A percentile compares a stretch with the other conserved stretches of the same genome.
These are phyloP conservation scores for Parastagonospora avenae DNA, from an alignment of 2,329 filamentous ascomycete species.

Conservation along the genomic window DNA sequence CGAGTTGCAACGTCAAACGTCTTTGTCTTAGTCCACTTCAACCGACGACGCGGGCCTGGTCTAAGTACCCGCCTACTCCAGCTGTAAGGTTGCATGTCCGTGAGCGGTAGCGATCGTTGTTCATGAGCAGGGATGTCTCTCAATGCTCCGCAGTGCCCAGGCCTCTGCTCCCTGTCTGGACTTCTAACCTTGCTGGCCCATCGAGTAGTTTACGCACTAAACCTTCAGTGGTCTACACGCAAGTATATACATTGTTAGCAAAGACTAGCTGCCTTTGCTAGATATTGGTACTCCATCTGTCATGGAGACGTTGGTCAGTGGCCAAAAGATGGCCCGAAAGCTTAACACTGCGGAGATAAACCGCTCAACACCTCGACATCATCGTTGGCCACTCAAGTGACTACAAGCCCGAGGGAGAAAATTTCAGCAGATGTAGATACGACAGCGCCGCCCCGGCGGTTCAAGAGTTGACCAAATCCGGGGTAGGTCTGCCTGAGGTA, in stretches of 20 bases:
- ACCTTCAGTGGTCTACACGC: too few relatives aligned
- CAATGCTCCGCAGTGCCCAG: conserved; percentile 6
- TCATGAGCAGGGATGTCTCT: conserved; percentile 2
- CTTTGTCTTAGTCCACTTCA: conserved; percentile 1
- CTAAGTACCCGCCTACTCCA: conserved; percentile 1
- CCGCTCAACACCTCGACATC: not conserved
- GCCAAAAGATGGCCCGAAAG: not conserved
- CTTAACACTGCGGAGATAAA: not conserved
- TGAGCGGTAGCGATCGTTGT: conserved; percentile 9
- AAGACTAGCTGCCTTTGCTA: not conserved
- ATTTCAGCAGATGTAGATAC: not conserved
- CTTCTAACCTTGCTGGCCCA: not conserved
- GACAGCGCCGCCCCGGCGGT: not conserved
- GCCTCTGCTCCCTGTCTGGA: not conserved
- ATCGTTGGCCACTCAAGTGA: not conserved
- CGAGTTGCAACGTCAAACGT: conserved; percentile 1
- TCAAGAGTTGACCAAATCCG: conserved; percentile 5
- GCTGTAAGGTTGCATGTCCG: conserved; percentile 1
- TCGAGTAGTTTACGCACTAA: too few relatives aligned
- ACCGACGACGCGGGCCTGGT: not conserved
- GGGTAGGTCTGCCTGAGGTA: not conserved
- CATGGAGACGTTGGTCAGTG: not conserved
- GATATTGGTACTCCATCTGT: not conserved
- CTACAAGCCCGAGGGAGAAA: not conserved
- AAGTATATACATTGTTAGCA: too few relatives aligned